These are phyloP conservation scores for Jamesozyma piceae DNA, from an alignment of 805 yeast species.

Conservation along the genomic window DNA sequence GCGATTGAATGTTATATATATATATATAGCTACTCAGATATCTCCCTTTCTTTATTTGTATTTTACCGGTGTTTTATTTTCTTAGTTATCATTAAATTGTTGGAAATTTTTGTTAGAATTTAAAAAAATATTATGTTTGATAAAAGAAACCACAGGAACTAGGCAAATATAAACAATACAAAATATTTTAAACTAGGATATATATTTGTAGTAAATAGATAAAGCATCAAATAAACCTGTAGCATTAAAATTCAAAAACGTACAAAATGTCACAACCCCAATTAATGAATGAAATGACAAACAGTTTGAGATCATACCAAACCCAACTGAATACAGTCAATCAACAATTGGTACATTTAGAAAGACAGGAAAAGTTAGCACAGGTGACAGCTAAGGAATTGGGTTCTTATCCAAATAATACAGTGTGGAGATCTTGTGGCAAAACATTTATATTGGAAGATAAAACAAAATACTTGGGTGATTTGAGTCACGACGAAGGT, in stretches of 20 bases:
- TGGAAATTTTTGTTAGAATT: no score
- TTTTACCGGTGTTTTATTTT: no score
- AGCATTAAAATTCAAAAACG: background rate
- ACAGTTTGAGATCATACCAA: constrained; percentile 20
- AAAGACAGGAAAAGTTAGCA: constrained; percentile 37
- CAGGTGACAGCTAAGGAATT: constrained; percentile 51
- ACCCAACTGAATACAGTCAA: constrained; percentile 25
- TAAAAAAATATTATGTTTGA: no score
- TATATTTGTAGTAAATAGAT: background rate
- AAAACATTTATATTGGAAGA: constrained; percentile 48
- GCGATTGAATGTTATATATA: no score
- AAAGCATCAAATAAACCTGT: background rate
- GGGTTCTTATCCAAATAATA: constrained; percentile 37
- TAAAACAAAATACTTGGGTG: constrained; percentile 37
- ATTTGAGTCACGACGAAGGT: constrained; percentile 42
- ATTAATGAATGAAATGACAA: constrained; percentile 19
- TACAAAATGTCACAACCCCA: background rate
- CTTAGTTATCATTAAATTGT: no score
- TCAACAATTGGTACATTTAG: constrained; percentile 23
- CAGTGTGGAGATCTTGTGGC: constrained; percentile 82
- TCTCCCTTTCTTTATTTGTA: no score
- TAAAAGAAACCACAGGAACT: no score
- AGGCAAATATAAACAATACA: no score
- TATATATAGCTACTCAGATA: no score
- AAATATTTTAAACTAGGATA: no score